Evolutionary conservation across 192 early-diverging fungal genomes (phyloP), one percentile per base, ranked within the genome.

Genomic region (Irineochytrium annulatum): DNA sequence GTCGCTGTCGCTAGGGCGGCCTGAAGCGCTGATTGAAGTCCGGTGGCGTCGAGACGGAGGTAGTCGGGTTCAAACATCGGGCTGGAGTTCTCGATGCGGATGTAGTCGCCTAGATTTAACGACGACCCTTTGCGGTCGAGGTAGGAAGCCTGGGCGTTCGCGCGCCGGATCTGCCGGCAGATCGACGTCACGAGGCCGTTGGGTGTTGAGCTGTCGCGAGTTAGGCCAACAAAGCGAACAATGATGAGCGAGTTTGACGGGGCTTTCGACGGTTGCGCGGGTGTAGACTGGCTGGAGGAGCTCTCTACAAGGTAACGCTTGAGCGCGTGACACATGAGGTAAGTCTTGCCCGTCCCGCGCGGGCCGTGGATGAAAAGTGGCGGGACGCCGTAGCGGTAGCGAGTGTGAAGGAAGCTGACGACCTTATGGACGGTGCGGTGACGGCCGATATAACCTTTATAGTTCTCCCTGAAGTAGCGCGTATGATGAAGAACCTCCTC

Each of bases 401-500:
- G 26, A 6, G 45, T 46, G 43, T 51, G 14, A 31, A 65, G 58
- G 27, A 65, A 65, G 8, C 41, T 27, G 24, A 11, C 11, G 11
- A 68, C 54, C 34, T 68, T 68, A 52, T 68, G 43, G 17, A 62
- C 66, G 3, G 44, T 5, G 49, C 66, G 28, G 16, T 26, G 51
- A 28, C 58, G 57, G 5, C 55, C 63, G 14, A 46, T 62, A 35
- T 62, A 62, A 20, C 19, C 31, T 11, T 30, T 16, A 4, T 34
- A 20, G 20, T 20, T 43, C 26, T 31, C 43, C 14, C 24, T 30
- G 31, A 68, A 68, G 6, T 46, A 34, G 3, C 27, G 44, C 6
- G 66, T n/a, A 32, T 68, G 66, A 20, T 22, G 41, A 3, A 68
- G 34, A 1, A 68, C 33, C 55, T 68, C 66, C 37, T 68, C 66